Evolutionary conservation across 176 grass and related monocot genomes (phyloP).

Genomic region (Hordeum marinum): DNA sequence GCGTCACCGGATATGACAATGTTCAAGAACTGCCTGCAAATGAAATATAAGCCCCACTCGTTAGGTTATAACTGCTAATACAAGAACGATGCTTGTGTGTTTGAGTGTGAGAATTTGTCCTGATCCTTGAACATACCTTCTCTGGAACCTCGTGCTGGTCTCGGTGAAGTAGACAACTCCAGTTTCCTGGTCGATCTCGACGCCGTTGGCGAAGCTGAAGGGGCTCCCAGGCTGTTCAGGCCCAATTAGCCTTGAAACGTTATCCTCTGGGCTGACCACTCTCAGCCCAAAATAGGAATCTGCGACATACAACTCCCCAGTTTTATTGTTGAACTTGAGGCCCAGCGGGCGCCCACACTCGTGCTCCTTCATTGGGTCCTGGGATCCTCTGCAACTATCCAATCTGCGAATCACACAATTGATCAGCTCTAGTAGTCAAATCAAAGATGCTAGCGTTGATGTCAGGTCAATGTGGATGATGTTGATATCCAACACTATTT

Average conservation of each 20-base stretch:
- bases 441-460: background rate
- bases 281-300: conserved; percentile 62
- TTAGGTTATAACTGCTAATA: background rate
- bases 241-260: conserved; percentile 30
- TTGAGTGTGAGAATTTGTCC: background rate
- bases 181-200: conserved; percentile 59
- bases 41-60: background rate
- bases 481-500: background rate
- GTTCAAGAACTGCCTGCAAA: conserved; percentile 54
- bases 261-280: conserved; percentile 17
- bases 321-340: conserved; percentile 46
- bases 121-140: conserved; percentile 25
- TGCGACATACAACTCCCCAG: conserved; percentile 44
- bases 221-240: conserved; percentile 7
- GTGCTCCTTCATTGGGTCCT: conserved; percentile 45
- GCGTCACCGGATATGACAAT: conserved; percentile 49
- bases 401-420: conserved; percentile 24
- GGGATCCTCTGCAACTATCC: conserved; percentile 54
- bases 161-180: conserved; percentile 79
- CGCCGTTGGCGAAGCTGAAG: conserved; percentile 54
- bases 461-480: no score
- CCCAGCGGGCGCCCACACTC: conserved; percentile 79
- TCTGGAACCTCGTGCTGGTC: conserved; percentile 47
- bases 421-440: background rate
- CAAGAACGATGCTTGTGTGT: background rate